Conservation (phyloP, 1,284 basidiomycete species). For the Coniferiporia sulphurascens region DNA sequence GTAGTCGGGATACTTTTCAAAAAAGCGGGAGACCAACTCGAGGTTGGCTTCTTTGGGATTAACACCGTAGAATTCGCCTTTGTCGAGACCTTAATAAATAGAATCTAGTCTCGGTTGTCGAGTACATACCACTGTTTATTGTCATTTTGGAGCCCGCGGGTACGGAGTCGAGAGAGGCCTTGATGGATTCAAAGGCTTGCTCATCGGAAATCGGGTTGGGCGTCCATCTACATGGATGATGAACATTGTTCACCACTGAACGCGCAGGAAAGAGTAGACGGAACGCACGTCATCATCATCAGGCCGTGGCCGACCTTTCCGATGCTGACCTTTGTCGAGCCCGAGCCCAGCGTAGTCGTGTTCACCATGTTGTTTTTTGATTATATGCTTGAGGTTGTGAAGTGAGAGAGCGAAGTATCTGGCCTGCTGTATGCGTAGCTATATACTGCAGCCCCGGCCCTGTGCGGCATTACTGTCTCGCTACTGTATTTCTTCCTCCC, state of each 20-base stretch:
- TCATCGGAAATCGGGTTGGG: conserved; percentile 44
- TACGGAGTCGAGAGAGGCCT: conserved; percentile 51
- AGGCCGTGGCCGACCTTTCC: conserved; percentile 34
- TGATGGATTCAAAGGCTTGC: conserved; percentile 57
- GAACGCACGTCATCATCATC: conserved; percentile 48
- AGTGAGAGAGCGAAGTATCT: no score
- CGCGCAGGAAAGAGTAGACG: neutral
- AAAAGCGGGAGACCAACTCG: conserved; percentile 40
- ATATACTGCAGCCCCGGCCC: no score
- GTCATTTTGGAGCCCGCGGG: conserved; percentile 43
- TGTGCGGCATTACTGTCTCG: no score
- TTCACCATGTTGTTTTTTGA: no score
- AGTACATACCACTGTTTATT: conserved; percentile 40
- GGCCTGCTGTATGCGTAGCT: no score
- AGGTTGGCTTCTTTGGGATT: conserved; percentile 34
- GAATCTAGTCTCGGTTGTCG: neutral
- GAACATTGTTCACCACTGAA: neutral
- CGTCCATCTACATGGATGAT: conserved; percentile 29
- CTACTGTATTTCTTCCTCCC: no score
- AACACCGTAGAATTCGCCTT: conserved; percentile 41
- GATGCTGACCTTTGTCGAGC: no score
- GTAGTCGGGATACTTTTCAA: conserved; percentile 48
- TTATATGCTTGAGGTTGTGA: no score
- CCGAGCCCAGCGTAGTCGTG: no score
- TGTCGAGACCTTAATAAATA: neutral